Percentiles rank a stretch among this genome's conserved stretches.
phyloP scores from a whole-genome alignment of 2,329 filamentous ascomycete genomes.

The Microsporum ferrugineum region DNA sequence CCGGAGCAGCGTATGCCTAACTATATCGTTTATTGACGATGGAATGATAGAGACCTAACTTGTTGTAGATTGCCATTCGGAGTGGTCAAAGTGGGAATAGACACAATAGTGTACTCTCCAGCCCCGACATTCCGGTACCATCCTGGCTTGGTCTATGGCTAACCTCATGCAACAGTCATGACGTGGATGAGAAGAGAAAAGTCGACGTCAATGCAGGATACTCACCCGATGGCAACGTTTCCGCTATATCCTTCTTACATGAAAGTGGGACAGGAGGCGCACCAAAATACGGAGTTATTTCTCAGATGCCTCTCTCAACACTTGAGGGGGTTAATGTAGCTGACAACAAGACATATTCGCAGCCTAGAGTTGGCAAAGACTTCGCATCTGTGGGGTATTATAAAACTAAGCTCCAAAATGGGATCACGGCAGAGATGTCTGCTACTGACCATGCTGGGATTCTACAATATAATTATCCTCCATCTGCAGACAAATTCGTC shows the following conservation, averaged over 20 bases:
- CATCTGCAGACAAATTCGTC: slow-evolving; percentile 43
- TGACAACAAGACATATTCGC: slow-evolving; percentile 37
- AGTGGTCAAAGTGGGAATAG: slow-evolving; percentile 35
- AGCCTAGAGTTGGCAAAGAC: slow-evolving; percentile 50
- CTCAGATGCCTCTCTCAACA: slow-evolving; percentile 28
- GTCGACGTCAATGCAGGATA: slow-evolving; percentile 34
- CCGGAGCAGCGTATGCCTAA: slow-evolving; percentile 28
- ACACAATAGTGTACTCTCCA: slow-evolving; percentile 24
- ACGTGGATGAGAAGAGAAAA: neutral
- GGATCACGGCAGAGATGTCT: slow-evolving; percentile 54
- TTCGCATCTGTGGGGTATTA: slow-evolving; percentile 53
- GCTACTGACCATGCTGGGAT: slow-evolving; percentile 51
- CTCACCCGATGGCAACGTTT: slow-evolving; percentile 39
- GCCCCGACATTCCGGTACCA: slow-evolving; percentile 17
- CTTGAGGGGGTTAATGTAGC: slow-evolving; percentile 31
- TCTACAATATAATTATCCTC: slow-evolving; percentile 53
- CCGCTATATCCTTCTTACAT: slow-evolving; percentile 41
- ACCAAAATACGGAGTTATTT: slow-evolving; percentile 30
- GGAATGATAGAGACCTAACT: neutral
- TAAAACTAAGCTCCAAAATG: slow-evolving; percentile 46
- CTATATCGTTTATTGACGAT: neutral
- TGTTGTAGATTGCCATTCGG: slow-evolving; percentile 26
- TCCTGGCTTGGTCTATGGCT: neutral
- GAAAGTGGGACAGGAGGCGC: slow-evolving; percentile 39
- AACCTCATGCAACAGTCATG: neutral